Evolutionary conservation across 2,329 filamentous ascomycete genomes (phyloP), one percentile per base, ranked within the genome.

Genomic region (Exophiala aquamarina): DNA sequence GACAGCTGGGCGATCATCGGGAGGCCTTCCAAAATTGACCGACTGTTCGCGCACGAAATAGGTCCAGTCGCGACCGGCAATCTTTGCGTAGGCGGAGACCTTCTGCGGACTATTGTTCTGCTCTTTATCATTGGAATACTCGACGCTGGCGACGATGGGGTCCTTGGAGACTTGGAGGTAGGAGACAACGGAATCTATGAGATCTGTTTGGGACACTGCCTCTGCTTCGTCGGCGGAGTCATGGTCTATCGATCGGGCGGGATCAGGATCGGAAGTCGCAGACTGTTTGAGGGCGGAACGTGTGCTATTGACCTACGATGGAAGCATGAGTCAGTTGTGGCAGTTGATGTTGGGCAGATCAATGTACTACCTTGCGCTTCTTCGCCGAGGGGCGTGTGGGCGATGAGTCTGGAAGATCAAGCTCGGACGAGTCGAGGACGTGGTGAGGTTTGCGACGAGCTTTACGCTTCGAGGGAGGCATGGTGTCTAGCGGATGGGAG

Each of bases 21-120:
- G 71, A 35, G 72, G 70, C 40, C 73, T 71, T 10, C 73, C 73
- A 47, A 76, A 74, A 49, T 72, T 74, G 56, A 76, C 65, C 54
- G 70, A 65, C 35, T 73, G 61, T n/a, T 67, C 67, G 49, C 73
- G 70, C 49, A 76, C 71, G 59, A 74, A 76, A 56, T 75, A 76
- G 14, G 74, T 76, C 73, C 73, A 76, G 53, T 72, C 69, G 52
- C 70, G 66, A 43, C 73, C 73, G 41, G 71, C 72, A 47, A 76
- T 71, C 57, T 75, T 75, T 19, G 73, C 73, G 56, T 74, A 76
- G 26, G 73, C 73, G 43, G 69, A 67, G 48, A 76, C 69, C 37
- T 70, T 73, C 50, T 71, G 66, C n/a, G 52, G 52, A 23, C 52
- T 55, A 44, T 70, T 69, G 41, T 71, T 71, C 17, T 59, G 54